Evolutionary conservation across 257 asterid genomes (phyloP), one percentile per base, ranked within the genome.

Genomic region (Leonotis leonurus): DNA sequence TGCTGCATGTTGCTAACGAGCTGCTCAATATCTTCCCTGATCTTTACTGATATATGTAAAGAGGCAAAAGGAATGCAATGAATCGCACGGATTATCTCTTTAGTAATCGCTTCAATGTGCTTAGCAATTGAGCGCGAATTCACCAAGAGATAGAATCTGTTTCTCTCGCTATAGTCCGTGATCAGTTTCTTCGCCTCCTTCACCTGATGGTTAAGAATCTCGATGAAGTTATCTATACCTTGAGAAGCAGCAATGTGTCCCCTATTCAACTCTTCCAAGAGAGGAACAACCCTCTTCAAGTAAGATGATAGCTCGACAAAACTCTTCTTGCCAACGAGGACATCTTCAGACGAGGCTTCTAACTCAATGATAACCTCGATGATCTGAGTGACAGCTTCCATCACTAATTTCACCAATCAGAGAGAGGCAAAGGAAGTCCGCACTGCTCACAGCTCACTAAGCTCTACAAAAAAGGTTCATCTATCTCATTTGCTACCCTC

Each of bases 81-180:
- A 26, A 85, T 56, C 21, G 86, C 89, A 55, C 41, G 75, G 73
- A 64, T 62, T 20, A 82, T 82, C 79, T 82, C 81, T 64, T 59
- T 64, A 41, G 81, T 82, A 39, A 75, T 77, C 13, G 64, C 69
- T 36, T 74, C 75, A 35, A 82, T 73, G 17, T 72, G 75, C 75
- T 82, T 77, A 36, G 80, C 68, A 39, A 80, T 80, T 2, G 75
- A 75, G 29, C 85, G 78, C 9, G 75, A 73, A 22, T 76, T 82
- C 48, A 85, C 45, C 26, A 85, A 70, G 71, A 85, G 86, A 76
- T 85, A 85, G 33, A 85, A 74, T 26, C 78, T 60, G 80, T 71
- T 85, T 12, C 62, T 73, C 44, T 71, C 40, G 12, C 75, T 77
- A 70, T 89, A 85, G 16, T 85, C 88, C 6, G 16, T 21, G 27